These are phyloP conservation scores for Neurospora intermedia DNA, from an alignment of 495 filamentous ascomycete species.

Conservation along the genomic window DNA sequence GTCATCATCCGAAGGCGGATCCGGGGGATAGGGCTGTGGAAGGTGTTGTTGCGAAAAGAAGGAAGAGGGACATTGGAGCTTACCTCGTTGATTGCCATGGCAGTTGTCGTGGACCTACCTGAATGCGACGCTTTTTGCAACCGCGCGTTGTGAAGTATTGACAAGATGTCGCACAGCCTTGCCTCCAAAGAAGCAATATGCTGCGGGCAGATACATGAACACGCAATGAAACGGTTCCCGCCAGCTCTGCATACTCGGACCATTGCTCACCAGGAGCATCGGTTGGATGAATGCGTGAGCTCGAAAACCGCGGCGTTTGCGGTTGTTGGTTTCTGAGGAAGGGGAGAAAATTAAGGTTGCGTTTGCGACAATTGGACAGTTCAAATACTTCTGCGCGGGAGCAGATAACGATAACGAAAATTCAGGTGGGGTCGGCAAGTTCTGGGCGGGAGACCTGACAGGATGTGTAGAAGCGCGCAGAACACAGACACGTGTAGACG, in stretches of 20 bases:
- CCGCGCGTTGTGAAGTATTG: neutral
- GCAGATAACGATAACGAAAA: conserved; percentile 9
- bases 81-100: conserved; percentile 9
- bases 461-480: neutral
- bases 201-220: neutral
- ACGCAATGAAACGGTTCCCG: neutral
- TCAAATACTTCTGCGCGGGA: conserved; percentile 3
- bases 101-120: neutral
- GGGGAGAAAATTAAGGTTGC: neutral
- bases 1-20: conserved; percentile 62
- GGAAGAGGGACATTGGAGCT: conserved; percentile 5
- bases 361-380: neutral
- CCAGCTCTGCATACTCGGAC: neutral
- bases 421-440: conserved; percentile 2
- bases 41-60: neutral
- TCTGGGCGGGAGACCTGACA: neutral
- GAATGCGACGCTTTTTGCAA: neutral
- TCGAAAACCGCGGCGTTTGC: neutral
- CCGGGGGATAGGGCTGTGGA: neutral
- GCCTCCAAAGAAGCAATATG: neutral
- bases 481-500: neutral
- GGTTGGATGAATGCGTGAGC: neutral
- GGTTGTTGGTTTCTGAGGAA: neutral
- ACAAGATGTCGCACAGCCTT: neutral
- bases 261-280: neutral